A percentile compares a stretch with the other conserved stretches of the same genome.
Evolutionary conservation across 2,329 filamentous ascomycete genomes (phyloP).

Genomic region (Botrytis pseudocinerea): DNA sequence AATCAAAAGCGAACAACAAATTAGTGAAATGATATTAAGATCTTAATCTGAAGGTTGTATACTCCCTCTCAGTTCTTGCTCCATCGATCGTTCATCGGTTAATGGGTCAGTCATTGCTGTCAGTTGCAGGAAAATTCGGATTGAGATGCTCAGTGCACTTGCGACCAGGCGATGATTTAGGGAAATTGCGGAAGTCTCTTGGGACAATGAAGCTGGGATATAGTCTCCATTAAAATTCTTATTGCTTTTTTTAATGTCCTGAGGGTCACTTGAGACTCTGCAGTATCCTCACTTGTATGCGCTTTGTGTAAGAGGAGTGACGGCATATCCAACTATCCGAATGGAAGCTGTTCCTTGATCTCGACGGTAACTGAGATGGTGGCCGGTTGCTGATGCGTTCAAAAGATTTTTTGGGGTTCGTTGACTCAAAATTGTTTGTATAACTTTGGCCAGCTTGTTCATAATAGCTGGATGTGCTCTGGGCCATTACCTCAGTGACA

Average conservation of each 20-base stretch:
- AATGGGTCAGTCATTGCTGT: no score
- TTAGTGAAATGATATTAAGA: background rate
- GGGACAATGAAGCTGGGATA: background rate
- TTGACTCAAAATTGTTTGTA: slow-evolving; percentile 2
- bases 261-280: background rate
- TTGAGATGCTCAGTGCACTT: background rate
- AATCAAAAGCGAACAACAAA: background rate
- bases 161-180: background rate
- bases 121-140: background rate
- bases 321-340: slow-evolving; percentile 23
- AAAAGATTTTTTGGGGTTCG: background rate
- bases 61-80: no score
- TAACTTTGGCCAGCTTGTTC: background rate
- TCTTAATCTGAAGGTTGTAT: no score
- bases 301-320: slow-evolving; percentile 52
- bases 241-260: background rate
- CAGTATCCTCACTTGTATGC: slow-evolving; percentile 37
- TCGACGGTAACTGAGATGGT: background rate
- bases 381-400: background rate
- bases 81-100: no score
- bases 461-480: background rate
- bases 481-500: background rate
- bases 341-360: background rate
- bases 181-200: background rate
- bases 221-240: background rate